Evolutionary conservation across 306 rosid genomes (phyloP), one percentile per base, ranked within the genome.

Genomic region (Cicer judaicum): DNA sequence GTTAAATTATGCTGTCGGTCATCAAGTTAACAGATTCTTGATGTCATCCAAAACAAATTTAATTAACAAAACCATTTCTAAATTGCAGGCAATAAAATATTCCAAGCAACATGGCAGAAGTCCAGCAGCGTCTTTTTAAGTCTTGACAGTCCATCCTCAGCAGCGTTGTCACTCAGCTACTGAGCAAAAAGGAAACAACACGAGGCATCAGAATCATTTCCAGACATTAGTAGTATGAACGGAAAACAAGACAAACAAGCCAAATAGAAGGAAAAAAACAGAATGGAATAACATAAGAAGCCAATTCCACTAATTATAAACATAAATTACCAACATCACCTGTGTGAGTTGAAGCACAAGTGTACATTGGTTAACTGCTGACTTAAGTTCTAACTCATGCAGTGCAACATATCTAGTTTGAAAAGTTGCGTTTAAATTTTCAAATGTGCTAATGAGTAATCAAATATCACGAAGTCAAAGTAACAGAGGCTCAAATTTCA

Each of bases 91-190:
- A 70, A 70, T 54, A 29, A 56, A 78, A 78, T 84, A 82, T 82
- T 52, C 74, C 78, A 80, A 49, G 85, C 74, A 83, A 72, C 84
- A 75, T 71, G 57, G 80, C 59, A 55, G 47, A 64, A 55, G 69
- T 16, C 60, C 57, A 10, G 77, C 57, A 7, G 78, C 72, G 48
- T 78, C 84, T 66, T 61, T 57, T 48, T 73, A 19, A 36, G 73
- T 56, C 86, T 82, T 57, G 52, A 76, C 44, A 21, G 34, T 54
- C 44, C 73, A 14, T 59, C 71, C 0, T 36, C 68, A 3, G 64
- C 74, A n/a, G 43, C 39, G 7, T 62, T n/a, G 64, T 66, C 67
- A 14, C 82, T 83, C 55, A 89, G 85, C 97, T 89, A 88, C 87
- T 65, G 7, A 75, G 52, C 54, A 76, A 66, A 59, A 71, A 55